A percentile compares a stretch with the other conserved stretches of the same genome.
These are phyloP conservation scores for Phyllosticta capitalensis DNA, from an alignment of 2,329 filamentous ascomycete genomes.

Conservation along the genomic window DNA sequence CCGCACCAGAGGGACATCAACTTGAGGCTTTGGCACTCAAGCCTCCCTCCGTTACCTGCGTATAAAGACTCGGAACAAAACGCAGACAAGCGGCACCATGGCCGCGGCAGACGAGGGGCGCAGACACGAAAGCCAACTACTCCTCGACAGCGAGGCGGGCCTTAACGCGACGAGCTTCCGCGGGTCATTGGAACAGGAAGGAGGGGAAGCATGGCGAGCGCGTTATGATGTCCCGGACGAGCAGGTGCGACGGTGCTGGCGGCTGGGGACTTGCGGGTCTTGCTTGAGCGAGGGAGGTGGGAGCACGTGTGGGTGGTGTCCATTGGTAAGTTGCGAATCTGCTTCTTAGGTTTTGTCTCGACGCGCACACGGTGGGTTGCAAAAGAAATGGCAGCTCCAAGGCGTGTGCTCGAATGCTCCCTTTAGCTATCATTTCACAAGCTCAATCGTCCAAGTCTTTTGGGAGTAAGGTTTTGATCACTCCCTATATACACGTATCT, in stretches of 20 bases:
- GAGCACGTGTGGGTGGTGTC: slow-evolving; percentile 34
- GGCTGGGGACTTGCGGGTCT: slow-evolving; percentile 21
- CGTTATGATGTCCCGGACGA: slow-evolving; percentile 3
- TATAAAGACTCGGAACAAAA: neutral
- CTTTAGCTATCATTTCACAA: too few relatives aligned
- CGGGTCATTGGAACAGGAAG: neutral
- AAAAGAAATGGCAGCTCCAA: neutral
- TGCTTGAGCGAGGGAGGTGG: slow-evolving; percentile 17
- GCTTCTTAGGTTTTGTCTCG: too few relatives aligned
- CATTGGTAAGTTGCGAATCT: slow-evolving; percentile 24
- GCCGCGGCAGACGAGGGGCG: neutral
- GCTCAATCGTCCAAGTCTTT: too few relatives aligned
- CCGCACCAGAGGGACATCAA: neutral
- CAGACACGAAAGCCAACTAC: neutral
- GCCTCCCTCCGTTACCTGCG: too few relatives aligned
- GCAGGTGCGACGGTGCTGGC: slow-evolving; percentile 20
- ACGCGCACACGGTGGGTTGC: too few relatives aligned
- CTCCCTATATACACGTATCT: too few relatives aligned
- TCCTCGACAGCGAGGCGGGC: neutral
- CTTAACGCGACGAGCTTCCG: neutral
- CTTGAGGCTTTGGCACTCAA: too few relatives aligned
- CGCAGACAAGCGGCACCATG: neutral
- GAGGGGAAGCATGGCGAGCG: neutral
- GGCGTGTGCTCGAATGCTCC: too few relatives aligned
- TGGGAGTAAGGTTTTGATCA: too few relatives aligned